Base-by-base conservation (phyloP, 345 rosid species). In the Lenwebbia sp. region DNA sequence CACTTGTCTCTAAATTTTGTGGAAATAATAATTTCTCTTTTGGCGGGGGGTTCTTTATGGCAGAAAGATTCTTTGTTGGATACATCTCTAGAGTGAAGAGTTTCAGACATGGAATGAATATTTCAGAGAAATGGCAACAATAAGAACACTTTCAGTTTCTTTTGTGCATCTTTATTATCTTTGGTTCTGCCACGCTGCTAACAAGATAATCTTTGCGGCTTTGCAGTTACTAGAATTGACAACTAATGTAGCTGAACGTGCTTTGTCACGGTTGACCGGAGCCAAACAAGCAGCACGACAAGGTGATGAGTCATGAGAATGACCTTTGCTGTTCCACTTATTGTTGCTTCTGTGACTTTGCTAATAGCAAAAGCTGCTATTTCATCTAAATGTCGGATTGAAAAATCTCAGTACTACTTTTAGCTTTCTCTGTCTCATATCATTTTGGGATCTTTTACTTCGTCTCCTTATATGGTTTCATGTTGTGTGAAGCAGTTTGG, bases 181-280 rank as follows among this genome's bases (percentile, higher is more conserved):
- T 70, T 70, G 81, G 81, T 9, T 60, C 81, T 84, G 52, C 81
- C 44, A 53, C 25, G 41, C 52, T 85, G 86, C 86, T 30, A 25
- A 30, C 51, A 49, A 75, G 25, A 53, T 49, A 81, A 33, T 26
- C 65, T 33, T 3, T 89, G 84, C n/a, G 55, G 86, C 85, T 82
- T 86, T 92, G 83, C 96, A 97, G 99, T 89, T 97, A 87, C 93
- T 86, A 88, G 96, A 94, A 82, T 54, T 90, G 89, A 89, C 98
- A 58, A 91, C 54, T 84, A 94, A 87, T 74, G 94, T 95, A 53
- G 95, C 95, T 28, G 92, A 88, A 90, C 91, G 90, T 90, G 94
- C 98, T 86, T 92, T 51, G 86, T 87, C 93, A 50, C 94, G 99
- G 99, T 89, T 97, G 87, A 90, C 88, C 56, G 89, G 91, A 86